These are phyloP conservation scores for Blastobotrys aristatus DNA, from an alignment of 1,139 yeast genomes.

Conservation along the genomic window DNA sequence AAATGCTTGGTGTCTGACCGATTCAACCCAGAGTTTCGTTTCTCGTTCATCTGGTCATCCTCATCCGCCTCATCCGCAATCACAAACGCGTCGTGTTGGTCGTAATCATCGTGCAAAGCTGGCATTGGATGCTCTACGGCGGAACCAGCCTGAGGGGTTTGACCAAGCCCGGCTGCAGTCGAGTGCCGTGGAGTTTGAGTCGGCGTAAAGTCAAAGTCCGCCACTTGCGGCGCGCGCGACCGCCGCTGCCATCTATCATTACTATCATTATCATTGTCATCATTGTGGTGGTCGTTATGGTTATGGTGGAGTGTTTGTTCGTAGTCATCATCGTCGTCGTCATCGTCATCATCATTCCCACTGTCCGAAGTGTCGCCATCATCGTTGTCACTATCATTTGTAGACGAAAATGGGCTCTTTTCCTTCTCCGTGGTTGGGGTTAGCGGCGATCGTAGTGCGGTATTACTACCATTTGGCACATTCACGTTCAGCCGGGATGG, in stretches of 20 bases:
- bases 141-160: no score
- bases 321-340: neutral
- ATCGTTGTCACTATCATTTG: neutral
- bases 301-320: neutral
- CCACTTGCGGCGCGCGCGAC: neutral
- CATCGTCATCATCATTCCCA: neutral
- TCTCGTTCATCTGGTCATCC: neutral
- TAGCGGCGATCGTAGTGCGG: neutral
- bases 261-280: neutral
- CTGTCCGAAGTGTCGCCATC: no score
- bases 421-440: neutral
- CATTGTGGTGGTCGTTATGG: neutral
- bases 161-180: no score
- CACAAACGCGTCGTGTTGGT: conserved; percentile 1
- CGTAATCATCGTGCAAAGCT: neutral
- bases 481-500: neutral
- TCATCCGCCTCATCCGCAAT: conserved; percentile 12
- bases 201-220: conserved; percentile 9
- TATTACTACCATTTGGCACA: neutral
- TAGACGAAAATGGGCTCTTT: conserved; percentile 4
- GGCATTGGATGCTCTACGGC: no score
- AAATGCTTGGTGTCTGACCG: conserved; percentile 27
- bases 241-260: neutral
- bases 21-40: conserved; percentile 12
- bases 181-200: neutral